Conservation (phyloP, 129 eudicot species). For the Mikania micrantha region DNA sequence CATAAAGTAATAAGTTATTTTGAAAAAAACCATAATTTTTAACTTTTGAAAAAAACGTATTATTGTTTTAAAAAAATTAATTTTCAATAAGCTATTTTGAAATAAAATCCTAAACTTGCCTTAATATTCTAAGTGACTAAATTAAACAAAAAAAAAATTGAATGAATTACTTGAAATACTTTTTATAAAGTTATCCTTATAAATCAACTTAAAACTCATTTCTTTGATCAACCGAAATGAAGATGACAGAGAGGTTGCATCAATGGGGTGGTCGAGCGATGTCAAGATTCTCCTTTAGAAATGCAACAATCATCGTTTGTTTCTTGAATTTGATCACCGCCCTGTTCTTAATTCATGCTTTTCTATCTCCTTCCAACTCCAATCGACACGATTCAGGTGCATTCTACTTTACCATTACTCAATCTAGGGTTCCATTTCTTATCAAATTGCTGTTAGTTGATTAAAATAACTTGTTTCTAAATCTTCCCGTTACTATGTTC, state of each 20-base stretch:
- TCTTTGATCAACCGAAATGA: not conserved
- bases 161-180: too few relatives aligned
- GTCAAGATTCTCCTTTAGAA: constrained; percentile 50
- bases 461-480: not conserved
- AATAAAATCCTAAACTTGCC: too few relatives aligned
- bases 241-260: constrained; percentile 32
- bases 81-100: too few relatives aligned
- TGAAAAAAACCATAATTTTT: too few relatives aligned
- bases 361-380: constrained; percentile 46
- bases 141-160: too few relatives aligned
- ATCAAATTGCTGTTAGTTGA: not conserved
- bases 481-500: not conserved
- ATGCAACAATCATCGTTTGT: constrained; percentile 65
- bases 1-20: too few relatives aligned
- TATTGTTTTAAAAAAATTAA: too few relatives aligned
- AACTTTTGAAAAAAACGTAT: too few relatives aligned
- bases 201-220: not conserved
- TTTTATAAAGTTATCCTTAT: too few relatives aligned
- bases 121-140: too few relatives aligned
- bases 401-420: not conserved
- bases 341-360: constrained; percentile 48
- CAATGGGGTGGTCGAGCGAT: constrained; percentile 44
- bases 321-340: constrained; percentile 60
- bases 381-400: constrained; percentile 40
- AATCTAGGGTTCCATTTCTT: constrained; percentile 1